These are phyloP conservation scores for Tilletia horrida DNA, from an alignment of 1,284 basidiomycete genomes.

Conservation along the genomic window DNA sequence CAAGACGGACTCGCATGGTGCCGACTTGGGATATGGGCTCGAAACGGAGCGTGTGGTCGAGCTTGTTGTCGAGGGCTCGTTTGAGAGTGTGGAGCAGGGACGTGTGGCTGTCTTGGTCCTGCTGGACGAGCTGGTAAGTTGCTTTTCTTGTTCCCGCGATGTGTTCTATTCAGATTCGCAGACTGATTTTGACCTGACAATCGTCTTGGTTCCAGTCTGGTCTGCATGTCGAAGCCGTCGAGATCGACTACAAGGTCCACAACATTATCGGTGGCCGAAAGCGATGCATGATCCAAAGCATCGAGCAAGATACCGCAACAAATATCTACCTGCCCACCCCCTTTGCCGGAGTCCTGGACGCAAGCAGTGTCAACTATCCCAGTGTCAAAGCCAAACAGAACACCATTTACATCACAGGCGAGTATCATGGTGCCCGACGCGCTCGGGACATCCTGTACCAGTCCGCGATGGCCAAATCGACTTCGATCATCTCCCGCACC, in stretches of 20 bases:
- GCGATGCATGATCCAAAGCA: conserved; percentile 78
- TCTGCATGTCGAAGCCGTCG: conserved; percentile 80
- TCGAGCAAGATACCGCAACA: conserved; percentile 94
- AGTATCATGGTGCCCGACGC: conserved; percentile 91
- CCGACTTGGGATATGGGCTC: conserved; percentile 63
- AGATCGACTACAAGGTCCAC: conserved; percentile 93
- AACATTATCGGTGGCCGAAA: conserved; percentile 87
- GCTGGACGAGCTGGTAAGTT: conserved; percentile 68
- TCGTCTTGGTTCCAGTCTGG: conserved; percentile 24
- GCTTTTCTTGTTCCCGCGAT: conserved; percentile 1
- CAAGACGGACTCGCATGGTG: conserved; percentile 47
- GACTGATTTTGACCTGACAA: conserved; percentile 25
- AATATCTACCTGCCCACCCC: conserved; percentile 93
- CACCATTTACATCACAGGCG: conserved; percentile 91
- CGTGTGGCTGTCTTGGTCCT: conserved; percentile 85
- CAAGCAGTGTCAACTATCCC: conserved; percentile 58
- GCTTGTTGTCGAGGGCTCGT: conserved; percentile 77
- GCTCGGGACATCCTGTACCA: conserved; percentile 92
- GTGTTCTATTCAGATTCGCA: neutral
- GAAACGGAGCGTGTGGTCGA: conserved; percentile 91
- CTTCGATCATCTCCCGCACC: conserved; percentile 84
- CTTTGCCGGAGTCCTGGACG: conserved; percentile 71
- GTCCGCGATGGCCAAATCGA: conserved; percentile 82
- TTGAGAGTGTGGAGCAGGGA: conserved; percentile 85
- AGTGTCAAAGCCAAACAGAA: conserved; percentile 61